Base-by-base conservation (phyloP, 768 basidiomycete species). In the Mycena rosella region DNA sequence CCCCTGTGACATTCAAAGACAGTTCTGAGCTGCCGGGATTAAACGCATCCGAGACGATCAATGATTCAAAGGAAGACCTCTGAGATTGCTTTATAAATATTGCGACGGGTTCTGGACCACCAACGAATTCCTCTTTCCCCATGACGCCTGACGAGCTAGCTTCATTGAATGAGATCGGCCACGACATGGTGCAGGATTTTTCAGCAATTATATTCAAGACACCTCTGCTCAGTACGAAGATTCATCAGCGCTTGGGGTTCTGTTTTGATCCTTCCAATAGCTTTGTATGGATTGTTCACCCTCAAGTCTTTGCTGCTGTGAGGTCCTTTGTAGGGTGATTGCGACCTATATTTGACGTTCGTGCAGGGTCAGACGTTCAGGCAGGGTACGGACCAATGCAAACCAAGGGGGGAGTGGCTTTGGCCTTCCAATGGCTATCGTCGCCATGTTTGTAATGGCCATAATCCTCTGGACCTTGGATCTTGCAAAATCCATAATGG, bases 391-490 rank as follows among this genome's bases (percentile, higher is more conserved):
- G 17, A 7, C n/a, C 60, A 61, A 18, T 34, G 26, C 13, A 22
- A 32, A 32, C 7, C 20, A 52, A 24, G 22, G 34, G 48, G 2
- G 5, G 10, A 32, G 18, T 48, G 32, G n/a, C n/a, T n/a, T n/a
- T n/a, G n/a, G n/a, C n/a, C 11, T 56, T 29, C 11, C 54, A 24
- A 3, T 49, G 42, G 54, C 53, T 30, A 34, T 63, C 44, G 32
- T 56, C 69, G 71, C 48, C 51, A 67, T 67, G 65, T 67, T 60
- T 40, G 26, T 51, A 4, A 61, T 62, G 8, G 30, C 45, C 32
- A 26, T 68, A 7, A 51, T 67, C 8, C 57, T 75, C 6, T 73
- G 69, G 66, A 63, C 71, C 34, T 55, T 75, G 42, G 74, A 75
- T 36, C 49, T 75, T 11, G 63, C 63, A 22, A 69, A 72, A 56